Evolutionary conservation across 257 asterid species (phyloP), one percentile per base, ranked within the genome.

Genomic region (Jasminum sambac): DNA sequence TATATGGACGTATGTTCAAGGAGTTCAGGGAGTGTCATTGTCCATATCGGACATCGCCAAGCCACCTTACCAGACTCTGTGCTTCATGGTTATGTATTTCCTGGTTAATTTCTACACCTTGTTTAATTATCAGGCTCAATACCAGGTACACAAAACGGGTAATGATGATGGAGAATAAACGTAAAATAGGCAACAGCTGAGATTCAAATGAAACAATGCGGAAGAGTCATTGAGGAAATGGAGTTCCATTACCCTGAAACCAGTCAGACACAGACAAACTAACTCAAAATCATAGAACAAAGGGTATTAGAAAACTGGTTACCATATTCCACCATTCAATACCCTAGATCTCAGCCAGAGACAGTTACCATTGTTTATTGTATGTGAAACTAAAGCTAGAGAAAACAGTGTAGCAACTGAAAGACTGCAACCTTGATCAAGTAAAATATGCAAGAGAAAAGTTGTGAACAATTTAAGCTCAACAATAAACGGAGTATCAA

Each of bases 391-490:
- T 24, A 59, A 17, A 50, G 46, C 68, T 65, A 66, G 39, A 52
- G 62, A 64, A 48, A 74, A 50, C 62, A 26, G 46, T 62, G 62
- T 65, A 67, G 30, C 19, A 69, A 52, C 57, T 44, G 38, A 59
- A 57, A 72, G 6, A 70, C 12, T 14, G 40, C 73, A 48, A 36
- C 11, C 52, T 38, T 67, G 63, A 70, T 71, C 42, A 68, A 64
- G 61, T 67, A 58, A 48, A 50, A 17, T 52, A 36, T 24, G 61
- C 25, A 72, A 46, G 41, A 65, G 44, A 50, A 66, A 39, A 67
- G 48, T 46, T 16, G 57, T 46, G 17, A 46, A 46, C 59, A 17
- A 50, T 10, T 6, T 8, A 7, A 6, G 25, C 8, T 21, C 19
- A 50, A 50, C 25, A 48, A 16, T 48, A 48, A 48, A 48, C n/a